These are phyloP conservation scores for Miscanthus lutarioriparius DNA, from an alignment of 176 grass and related monocot genomes.

Conservation along the genomic window DNA sequence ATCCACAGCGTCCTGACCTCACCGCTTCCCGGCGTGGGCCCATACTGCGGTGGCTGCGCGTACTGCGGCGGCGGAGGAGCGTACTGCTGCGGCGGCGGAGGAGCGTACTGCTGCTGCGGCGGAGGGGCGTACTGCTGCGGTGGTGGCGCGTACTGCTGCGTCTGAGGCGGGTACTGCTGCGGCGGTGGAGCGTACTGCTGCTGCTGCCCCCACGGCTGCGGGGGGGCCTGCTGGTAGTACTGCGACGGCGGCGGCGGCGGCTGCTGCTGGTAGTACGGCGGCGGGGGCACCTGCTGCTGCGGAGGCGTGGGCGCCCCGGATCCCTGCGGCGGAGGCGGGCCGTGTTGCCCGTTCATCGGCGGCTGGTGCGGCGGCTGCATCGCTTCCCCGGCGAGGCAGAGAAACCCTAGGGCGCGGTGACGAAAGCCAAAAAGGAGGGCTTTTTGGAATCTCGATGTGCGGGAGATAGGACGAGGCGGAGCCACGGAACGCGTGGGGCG, in stretches of 20 bases:
- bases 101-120: constrained; percentile 42
- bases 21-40: constrained; percentile 23
- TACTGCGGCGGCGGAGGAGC: constrained; percentile 40
- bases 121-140: constrained; percentile 39
- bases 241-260: background rate
- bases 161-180: constrained; percentile 5
- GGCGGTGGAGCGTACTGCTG: constrained; percentile 33
- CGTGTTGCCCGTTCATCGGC: constrained; percentile 35
- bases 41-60: constrained; percentile 34
- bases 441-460: constrained; percentile 30
- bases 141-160: constrained; percentile 13
- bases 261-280: constrained; percentile 28
- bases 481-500: background rate
- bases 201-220: constrained; percentile 17
- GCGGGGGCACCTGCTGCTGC: background rate
- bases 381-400: constrained; percentile 21
- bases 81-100: constrained; percentile 27
- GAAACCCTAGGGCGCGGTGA: constrained; percentile 59
- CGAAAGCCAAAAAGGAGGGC: constrained; percentile 6
- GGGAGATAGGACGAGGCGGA: background rate
- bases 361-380: constrained; percentile 41
- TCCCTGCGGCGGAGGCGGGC: background rate
- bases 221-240: constrained; percentile 23
- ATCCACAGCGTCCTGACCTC: constrained; percentile 90
- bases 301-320: background rate